These are phyloP conservation scores for Lagenaria siceraria DNA, from an alignment of 306 rosid species.

Conservation along the genomic window DNA sequence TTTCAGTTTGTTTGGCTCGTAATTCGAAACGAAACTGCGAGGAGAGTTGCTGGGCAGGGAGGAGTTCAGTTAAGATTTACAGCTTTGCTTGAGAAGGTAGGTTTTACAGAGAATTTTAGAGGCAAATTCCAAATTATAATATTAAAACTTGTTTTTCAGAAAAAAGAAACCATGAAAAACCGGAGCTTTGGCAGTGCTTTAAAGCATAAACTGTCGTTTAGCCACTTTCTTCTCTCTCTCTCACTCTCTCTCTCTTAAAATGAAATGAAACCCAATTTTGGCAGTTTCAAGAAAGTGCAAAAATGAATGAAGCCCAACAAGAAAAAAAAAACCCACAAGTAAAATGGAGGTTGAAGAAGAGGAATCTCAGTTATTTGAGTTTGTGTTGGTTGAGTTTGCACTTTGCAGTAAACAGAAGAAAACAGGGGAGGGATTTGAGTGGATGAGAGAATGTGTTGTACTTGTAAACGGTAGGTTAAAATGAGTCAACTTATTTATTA, in stretches of 20 bases:
- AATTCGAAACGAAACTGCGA: constrained; percentile 1
- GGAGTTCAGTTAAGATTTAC: background rate
- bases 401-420: background rate
- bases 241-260: background rate
- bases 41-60: background rate
- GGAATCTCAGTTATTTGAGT: background rate
- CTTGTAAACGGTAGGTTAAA: background rate
- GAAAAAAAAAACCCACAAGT: background rate
- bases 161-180: constrained; percentile 1
- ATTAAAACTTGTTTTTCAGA: background rate
- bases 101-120: background rate
- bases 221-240: background rate
- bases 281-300: background rate
- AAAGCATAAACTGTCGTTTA: background rate
- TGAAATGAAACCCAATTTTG: constrained; percentile 13
- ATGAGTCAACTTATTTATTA: no score
- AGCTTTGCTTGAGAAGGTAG: constrained; percentile 9
- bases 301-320: background rate
- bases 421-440: background rate
- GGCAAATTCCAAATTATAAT: background rate
- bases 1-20: constrained; percentile 4
- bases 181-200: constrained; percentile 13
- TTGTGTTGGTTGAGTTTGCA: background rate
- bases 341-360: background rate
- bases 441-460: background rate